These are phyloP conservation scores for Fraxinus sp. DNA, from an alignment of 305 asterid genomes.

Conservation along the genomic window DNA sequence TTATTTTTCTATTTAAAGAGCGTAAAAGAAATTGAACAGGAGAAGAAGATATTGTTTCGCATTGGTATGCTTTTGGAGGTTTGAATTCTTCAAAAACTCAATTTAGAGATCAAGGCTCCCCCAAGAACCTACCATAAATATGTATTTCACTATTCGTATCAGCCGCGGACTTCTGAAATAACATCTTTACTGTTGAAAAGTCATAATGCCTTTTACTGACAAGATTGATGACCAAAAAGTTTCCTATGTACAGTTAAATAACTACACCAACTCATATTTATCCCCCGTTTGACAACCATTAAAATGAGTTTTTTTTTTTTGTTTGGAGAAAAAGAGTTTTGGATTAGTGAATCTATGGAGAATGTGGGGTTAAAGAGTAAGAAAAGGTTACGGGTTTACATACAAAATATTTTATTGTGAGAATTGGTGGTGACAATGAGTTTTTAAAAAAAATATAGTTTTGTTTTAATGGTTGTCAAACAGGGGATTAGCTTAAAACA, in stretches of 20 bases:
- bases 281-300: not conserved
- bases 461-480: not conserved
- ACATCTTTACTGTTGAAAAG: not conserved
- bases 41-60: not conserved
- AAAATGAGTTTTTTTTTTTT: not conserved
- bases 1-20: not conserved
- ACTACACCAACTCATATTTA: not conserved
- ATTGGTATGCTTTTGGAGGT: not conserved
- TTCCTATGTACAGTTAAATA: not conserved
- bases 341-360: not conserved
- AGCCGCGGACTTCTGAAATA: not conserved
- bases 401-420: not conserved
- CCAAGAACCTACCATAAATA: not conserved
- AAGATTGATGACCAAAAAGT: not conserved
- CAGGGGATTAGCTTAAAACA: not conserved
- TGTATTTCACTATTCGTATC: not conserved
- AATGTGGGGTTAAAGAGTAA: not conserved
- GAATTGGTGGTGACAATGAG: not conserved
- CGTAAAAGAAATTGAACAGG: not conserved
- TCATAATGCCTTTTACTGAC: not conserved
- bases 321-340: not conserved
- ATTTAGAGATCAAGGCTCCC: not conserved
- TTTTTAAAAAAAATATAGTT: too few relatives aligned
- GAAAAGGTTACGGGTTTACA: not conserved
- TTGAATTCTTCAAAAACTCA: not conserved